Base-by-base conservation (phyloP, 2,329 filamentous ascomycete genomes). In the Rosellinia necatrix region DNA sequence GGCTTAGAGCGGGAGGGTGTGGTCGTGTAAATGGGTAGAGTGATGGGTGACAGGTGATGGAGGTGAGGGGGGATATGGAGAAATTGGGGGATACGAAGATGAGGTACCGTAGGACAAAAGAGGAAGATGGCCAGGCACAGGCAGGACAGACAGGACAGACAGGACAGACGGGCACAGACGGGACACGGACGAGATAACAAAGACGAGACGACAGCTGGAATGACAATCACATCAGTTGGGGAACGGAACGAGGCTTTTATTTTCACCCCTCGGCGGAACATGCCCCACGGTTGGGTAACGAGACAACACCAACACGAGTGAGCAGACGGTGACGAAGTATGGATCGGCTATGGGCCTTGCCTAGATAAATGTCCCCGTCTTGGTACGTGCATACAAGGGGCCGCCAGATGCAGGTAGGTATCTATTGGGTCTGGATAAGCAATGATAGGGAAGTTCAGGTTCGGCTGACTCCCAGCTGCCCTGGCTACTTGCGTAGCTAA, bases 121-220 rank as follows among this genome's bases (percentile, higher is more conserved):
- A 42, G 38, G 38, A 42, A 25, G 38, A 42, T 24, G 21, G 12
- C 40, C 44, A 22, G 40, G 25, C 35, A 56, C 53, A 27, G 41
- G 22, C 32, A 47, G n/a, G 21, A 27, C 25, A 40, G 51, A 38
- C 44, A 29, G 52, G 19, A 49, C 52, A 50, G 24, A n/a, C 9
- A 38, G 13, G 35, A 38, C 35, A 38, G 35, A 19, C 35, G 34
- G 38, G 40, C 30, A 42, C n/a, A 10, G 52, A 22, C 46, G 52
- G 37, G 15, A 56, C 53, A 49, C 42, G 43, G 32, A 38, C 29
- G 37, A 47, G 59, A 60, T 58, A 63, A 57, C 50, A 58, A 52
- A 50, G 34, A 52, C 51, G 50, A 49, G 43, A 50, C 38, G 43
- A 49, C 47, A 56, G 48, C 47, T 32, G 27, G 25, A 29, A 17